phyloP scores from a whole-genome alignment of 768 basidiomycete genomes.

The Cantharellus cinnabarinus region DNA sequence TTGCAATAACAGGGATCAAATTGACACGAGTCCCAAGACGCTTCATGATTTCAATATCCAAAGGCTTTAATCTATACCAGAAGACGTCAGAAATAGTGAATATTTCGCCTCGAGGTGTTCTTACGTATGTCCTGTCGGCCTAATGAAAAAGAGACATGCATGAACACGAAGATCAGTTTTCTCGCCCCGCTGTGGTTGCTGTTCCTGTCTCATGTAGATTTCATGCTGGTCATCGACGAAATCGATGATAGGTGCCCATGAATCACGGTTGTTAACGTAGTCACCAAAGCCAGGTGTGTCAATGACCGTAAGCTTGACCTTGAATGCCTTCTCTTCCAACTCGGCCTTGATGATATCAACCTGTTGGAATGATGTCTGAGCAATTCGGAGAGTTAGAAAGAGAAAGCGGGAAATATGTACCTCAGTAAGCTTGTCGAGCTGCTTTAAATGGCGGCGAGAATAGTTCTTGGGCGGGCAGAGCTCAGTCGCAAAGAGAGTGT shows the following conservation, averaged over 20 bases:
- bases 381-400: not conserved
- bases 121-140: slow-evolving; percentile 90
- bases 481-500: slow-evolving; percentile 97
- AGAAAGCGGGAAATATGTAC: slow-evolving; percentile 6
- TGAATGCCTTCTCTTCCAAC: slow-evolving; percentile 97
- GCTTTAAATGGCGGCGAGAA: slow-evolving; percentile 71
- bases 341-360: slow-evolving; percentile 99
- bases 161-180: slow-evolving; percentile 94
- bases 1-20: slow-evolving; percentile 91
- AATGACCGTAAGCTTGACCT: slow-evolving; percentile 96
- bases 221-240: slow-evolving; percentile 96
- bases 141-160: slow-evolving; percentile 91
- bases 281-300: slow-evolving; percentile 99
- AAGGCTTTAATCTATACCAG: slow-evolving; percentile 58
- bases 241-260: slow-evolving; percentile 95
- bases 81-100: slow-evolving; percentile 4
- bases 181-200: slow-evolving; percentile 86
- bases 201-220: slow-evolving; percentile 93
- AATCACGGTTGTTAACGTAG: slow-evolving; percentile 99
- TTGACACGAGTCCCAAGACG: slow-evolving; percentile 95
- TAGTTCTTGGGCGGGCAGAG: slow-evolving; percentile 85
- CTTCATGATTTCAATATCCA: slow-evolving; percentile 99
- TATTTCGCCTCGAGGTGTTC: slow-evolving; percentile 16
- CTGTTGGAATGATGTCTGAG: slow-evolving; percentile 1
- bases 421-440: slow-evolving; percentile 96